A percentile compares a stretch with the other conserved stretches of the same genome.
Conservation (phyloP, 306 rosid species). For the Canavalia gladiata region DNA sequence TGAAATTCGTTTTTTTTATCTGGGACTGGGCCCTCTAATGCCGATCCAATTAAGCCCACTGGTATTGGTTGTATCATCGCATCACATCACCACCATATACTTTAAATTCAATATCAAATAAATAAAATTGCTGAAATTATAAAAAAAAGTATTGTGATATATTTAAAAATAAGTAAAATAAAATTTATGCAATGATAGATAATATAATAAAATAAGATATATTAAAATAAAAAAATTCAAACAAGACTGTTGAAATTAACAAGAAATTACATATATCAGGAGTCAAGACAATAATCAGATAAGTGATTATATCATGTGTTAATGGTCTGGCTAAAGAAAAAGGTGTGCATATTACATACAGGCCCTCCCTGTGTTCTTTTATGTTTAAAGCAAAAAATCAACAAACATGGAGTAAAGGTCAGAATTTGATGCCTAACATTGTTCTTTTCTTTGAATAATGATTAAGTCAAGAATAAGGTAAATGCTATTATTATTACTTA, state of each 20-base stretch:
- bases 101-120: neutral
- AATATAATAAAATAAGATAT: too few relatives aligned
- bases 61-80: neutral
- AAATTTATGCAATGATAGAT: too few relatives aligned
- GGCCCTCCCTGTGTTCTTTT: neutral
- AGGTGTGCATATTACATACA: neutral
- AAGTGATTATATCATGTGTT: conserved; percentile 10
- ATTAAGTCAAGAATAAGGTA: conserved; percentile 1
- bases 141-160: too few relatives aligned
- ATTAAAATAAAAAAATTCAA: too few relatives aligned
- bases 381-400: neutral
- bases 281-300: conserved; percentile 5
- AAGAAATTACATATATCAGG: neutral
- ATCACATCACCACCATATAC: neutral
- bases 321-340: too few relatives aligned
- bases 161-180: too few relatives aligned
- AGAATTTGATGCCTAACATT: neutral
- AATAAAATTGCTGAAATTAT: neutral
- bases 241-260: neutral
- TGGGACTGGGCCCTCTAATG: conserved; percentile 15
- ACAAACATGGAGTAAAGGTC: neutral
- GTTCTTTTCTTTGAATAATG: neutral
- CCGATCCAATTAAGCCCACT: conserved; percentile 15
- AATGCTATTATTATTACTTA: neutral
- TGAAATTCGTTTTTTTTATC: neutral